These are phyloP conservation scores for Athelia psychrophila DNA, from an alignment of 1,284 basidiomycete species.

Conservation along the genomic window DNA sequence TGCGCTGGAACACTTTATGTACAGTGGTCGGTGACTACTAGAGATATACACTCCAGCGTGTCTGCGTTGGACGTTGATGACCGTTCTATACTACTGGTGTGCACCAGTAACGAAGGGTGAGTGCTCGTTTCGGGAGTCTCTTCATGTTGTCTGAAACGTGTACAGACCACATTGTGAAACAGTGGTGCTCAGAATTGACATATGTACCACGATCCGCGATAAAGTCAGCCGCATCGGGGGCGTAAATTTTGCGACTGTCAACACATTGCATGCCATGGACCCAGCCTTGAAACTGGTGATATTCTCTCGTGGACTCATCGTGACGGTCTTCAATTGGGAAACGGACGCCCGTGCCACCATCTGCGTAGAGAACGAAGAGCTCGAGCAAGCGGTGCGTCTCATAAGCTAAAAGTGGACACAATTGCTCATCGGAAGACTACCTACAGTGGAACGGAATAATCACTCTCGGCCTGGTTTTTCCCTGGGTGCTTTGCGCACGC, in stretches of 20 bases:
- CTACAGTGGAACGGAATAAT: neutral
- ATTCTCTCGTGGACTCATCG: conserved; percentile 23
- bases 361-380: neutral
- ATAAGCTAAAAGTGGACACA: neutral
- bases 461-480: neutral
- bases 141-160: neutral
- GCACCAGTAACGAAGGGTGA: conserved; percentile 6
- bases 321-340: conserved; percentile 33
- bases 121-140: neutral
- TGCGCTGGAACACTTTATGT: neutral
- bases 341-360: neutral
- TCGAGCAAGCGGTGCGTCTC: neutral
- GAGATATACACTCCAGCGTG: conserved; percentile 21
- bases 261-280: conserved; percentile 33
- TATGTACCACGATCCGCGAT: neutral
- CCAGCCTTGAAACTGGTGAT: conserved; percentile 22
- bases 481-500: neutral
- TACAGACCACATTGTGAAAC: neutral
- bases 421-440: neutral
- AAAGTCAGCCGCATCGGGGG: neutral
- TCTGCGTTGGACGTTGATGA: conserved; percentile 20
- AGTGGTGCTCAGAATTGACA: neutral
- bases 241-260: conserved; percentile 6
- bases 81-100: conserved; percentile 12
- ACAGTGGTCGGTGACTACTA: neutral